These are phyloP conservation scores for Dendrocalamus latiflorus DNA, from an alignment of 202 grass and related monocot species.

Conservation along the genomic window DNA sequence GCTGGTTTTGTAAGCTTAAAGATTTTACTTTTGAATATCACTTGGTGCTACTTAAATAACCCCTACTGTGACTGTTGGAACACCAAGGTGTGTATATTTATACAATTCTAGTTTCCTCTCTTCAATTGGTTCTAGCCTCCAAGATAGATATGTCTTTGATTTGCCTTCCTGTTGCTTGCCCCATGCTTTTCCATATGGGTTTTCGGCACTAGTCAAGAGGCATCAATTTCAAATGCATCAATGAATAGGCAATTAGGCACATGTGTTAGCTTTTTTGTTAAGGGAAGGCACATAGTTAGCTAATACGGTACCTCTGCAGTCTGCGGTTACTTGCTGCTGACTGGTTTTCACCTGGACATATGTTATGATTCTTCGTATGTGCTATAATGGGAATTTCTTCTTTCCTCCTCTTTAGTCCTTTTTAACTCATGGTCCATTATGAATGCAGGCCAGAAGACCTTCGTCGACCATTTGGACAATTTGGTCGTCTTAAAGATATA, in stretches of 20 bases:
- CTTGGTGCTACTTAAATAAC: not conserved
- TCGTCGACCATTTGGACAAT: conserved; percentile 76
- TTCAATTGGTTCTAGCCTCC: not conserved
- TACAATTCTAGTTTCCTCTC: not conserved
- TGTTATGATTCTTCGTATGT: not conserved
- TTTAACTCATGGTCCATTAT: not conserved
- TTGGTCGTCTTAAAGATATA: conserved; percentile 85
- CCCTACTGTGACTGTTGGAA: not conserved
- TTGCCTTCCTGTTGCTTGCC: not conserved
- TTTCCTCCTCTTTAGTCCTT: not conserved
- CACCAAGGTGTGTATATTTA: not conserved
- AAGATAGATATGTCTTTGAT: not conserved
- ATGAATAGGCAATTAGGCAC: not conserved
- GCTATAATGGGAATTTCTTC: too few species aligned
- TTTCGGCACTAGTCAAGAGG: not conserved
- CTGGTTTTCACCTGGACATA: not conserved
- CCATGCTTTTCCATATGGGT: not conserved
- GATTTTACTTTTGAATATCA: not conserved
- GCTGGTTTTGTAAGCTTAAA: not conserved
- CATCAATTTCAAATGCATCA: too few species aligned
- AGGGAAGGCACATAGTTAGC: not conserved
- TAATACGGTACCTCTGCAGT: not conserved
- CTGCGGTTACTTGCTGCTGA: not conserved
- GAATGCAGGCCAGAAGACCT: conserved; percentile 80
- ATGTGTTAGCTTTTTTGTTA: not conserved